Evolutionary conservation across 768 basidiomycete species (phyloP), one percentile per base, ranked within the genome.

Genomic region (Mycena rosella): DNA sequence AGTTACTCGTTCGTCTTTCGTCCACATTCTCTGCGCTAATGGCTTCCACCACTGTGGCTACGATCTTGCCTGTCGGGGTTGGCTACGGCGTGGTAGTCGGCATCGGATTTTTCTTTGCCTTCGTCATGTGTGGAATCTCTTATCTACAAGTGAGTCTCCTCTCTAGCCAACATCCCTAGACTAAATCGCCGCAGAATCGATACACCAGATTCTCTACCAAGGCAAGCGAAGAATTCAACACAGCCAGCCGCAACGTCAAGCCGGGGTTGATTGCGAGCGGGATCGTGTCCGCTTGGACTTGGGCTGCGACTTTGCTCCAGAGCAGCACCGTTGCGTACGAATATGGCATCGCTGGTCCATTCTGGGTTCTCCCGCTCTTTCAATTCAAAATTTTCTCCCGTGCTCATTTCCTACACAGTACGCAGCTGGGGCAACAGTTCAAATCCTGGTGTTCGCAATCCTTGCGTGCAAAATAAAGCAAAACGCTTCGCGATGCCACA

Each of bases 401-500:
- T n/a, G 26, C 24, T 45, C 34, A 48, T 26, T 26, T 60, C 24
- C 59, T 5, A 11, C 42, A 81, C 85, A 84, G 84, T 87, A 85
- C 63, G 85, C 80, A 15, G 85, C 82, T 0, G 84, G 86, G 3
- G 85, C 83, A 40, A 88, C 87, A 0, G 84, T 86, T 24, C 86
- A 87, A 72, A 81, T 88, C 22, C 80, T 81, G 7, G 80, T 88
- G 63, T 88, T 88, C 61, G 84, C 81, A 36, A 83, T 85, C 79
- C 74, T 87, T 6, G 86, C 86, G 32, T 83, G 86, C 1, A 85
- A 87, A 71, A 83, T 89, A 14, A 90, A 89, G 74, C 83, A 83
- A 80, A 88, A 88, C 55, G 88, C 87, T 0, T 87, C 87, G 34
- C 83, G 84, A 18, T 87, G 87, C 0, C 86, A 86, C 68, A 90